These are phyloP conservation scores for Mortierella sp. DNA, from an alignment of 371 early-diverging fungal genomes.

Conservation along the genomic window DNA sequence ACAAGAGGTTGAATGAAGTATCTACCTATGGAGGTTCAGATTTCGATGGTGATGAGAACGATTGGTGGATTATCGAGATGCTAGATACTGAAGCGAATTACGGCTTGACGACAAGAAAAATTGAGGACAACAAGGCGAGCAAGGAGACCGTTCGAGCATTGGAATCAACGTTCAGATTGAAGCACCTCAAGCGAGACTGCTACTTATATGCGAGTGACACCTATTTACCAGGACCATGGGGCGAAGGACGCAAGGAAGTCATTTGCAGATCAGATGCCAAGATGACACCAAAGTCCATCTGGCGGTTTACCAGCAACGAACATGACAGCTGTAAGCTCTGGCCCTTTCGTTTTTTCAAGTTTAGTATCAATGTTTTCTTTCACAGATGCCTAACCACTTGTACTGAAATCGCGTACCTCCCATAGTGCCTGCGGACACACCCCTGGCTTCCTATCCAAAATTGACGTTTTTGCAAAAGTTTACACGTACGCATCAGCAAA, in stretches of 20 bases:
- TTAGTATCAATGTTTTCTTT: neutral
- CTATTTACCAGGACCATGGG: conserved; percentile 19
- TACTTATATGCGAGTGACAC: conserved; percentile 19
- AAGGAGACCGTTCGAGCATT: conserved; percentile 12
- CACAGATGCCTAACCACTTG: too few relatives aligned
- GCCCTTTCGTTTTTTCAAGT: neutral
- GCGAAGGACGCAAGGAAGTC: conserved; percentile 21
- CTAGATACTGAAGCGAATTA: conserved; percentile 2
- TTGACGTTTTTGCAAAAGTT: conserved; percentile 20
- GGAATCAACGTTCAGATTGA: conserved; percentile 22
- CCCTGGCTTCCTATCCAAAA: conserved; percentile 11
- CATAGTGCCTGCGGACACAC: conserved; percentile 30
- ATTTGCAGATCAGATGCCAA: conserved; percentile 20
- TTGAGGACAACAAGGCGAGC: neutral
- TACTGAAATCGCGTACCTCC: too few relatives aligned
- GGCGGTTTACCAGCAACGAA: conserved; percentile 38
- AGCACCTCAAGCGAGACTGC: conserved; percentile 11
- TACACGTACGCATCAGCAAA: conserved; percentile 7
- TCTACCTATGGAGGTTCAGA: conserved; percentile 9
- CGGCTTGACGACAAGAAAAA: neutral
- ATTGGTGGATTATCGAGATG: conserved; percentile 34
- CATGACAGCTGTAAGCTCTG: conserved; percentile 26
- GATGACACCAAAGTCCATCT: conserved; percentile 20
- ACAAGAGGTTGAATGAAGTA: conserved; percentile 16
- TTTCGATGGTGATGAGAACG: conserved; percentile 32